phyloP scores from a whole-genome alignment of 495 filamentous ascomycete species.

The Monascus purpureus region DNA sequence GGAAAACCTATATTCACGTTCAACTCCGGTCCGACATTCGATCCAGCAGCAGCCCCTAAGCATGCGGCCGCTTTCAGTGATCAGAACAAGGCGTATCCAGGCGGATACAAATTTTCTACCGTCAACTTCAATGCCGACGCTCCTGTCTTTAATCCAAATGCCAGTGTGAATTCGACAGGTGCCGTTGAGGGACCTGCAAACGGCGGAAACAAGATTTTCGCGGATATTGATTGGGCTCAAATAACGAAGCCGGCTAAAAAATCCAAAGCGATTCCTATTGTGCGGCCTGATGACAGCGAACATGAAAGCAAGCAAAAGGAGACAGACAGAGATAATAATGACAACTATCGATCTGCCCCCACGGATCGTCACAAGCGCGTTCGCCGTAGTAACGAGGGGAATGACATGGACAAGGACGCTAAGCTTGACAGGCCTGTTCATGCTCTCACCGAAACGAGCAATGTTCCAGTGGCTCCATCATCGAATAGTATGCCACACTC shows the following conservation, averaged over 20 bases:
- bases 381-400: conserved; percentile 40
- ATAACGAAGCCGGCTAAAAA: conserved; percentile 48
- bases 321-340: conserved; percentile 25
- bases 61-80: conserved; percentile 44
- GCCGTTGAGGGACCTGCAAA: conserved; percentile 11
- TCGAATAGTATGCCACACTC: conserved; percentile 8
- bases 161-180: conserved; percentile 13
- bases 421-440: too few species aligned
- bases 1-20: conserved; percentile 18
- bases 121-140: conserved; percentile 70
- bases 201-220: conserved; percentile 49
- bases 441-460: conserved; percentile 26
- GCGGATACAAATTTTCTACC: conserved; percentile 63
- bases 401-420: too few species aligned
- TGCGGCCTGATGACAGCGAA: conserved; percentile 44
- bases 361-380: conserved; percentile 58
- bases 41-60: conserved; percentile 6
- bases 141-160: conserved; percentile 58
- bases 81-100: conserved; percentile 6
- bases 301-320: conserved; percentile 29
- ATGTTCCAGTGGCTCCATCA: conserved; percentile 21
- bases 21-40: conserved; percentile 12
- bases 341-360: conserved; percentile 20
- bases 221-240: conserved; percentile 55
- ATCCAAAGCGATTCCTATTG: conserved; percentile 72